Percentiles rank a stretch among this genome's conserved stretches.
phyloP scores from a whole-genome alignment of 2,329 filamentous ascomycete species.

The Teratosphaeria epicoccoides region DNA sequence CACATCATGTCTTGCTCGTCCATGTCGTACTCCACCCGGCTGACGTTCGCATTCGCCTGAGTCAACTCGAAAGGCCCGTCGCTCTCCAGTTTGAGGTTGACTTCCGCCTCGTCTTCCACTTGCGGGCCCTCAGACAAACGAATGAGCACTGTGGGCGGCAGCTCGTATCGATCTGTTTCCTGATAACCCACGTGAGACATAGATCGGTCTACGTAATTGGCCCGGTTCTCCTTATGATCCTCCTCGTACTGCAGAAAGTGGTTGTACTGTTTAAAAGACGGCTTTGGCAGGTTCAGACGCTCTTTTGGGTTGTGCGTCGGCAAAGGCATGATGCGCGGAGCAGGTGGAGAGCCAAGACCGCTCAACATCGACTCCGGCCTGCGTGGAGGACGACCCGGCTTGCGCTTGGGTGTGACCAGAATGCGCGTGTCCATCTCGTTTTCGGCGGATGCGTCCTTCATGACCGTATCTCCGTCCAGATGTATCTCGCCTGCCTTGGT shows the following conservation, averaged over 20 bases:
- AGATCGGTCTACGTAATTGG: conserved; percentile 82
- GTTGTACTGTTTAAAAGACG: conserved; percentile 65
- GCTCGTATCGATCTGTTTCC: conserved; percentile 79
- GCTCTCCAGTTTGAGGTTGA: conserved; percentile 38
- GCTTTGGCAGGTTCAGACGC: conserved; percentile 64
- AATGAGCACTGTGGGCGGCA: conserved; percentile 62
- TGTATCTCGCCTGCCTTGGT: conserved; percentile 12
- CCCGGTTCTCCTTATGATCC: conserved; percentile 67
- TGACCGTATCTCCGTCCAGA: conserved; percentile 7
- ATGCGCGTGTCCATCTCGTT: conserved; percentile 2
- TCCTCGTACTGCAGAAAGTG: conserved; percentile 74
- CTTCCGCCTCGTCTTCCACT: conserved; percentile 53
- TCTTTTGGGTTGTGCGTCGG: conserved; percentile 72
- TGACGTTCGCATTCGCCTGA: conserved; percentile 43
- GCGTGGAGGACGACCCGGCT: conserved; percentile 55
- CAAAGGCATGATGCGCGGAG: conserved; percentile 61
- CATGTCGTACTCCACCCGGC: conserved; percentile 97
- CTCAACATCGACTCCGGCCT: conserved; percentile 51
- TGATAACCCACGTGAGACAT: conserved; percentile 97
- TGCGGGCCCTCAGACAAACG: conserved; percentile 51
- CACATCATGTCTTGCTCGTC: conserved; percentile 98
- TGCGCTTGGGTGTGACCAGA: conserved; percentile 36
- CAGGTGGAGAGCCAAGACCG: conserved; percentile 48
- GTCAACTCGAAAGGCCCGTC: conserved; percentile 48
- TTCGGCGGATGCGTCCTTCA: conserved; percentile 15